Percentiles rank a stretch among this genome's conserved stretches.
Conservation (phyloP, 2,329 filamentous ascomycete genomes). For the Calonectria montana region DNA sequence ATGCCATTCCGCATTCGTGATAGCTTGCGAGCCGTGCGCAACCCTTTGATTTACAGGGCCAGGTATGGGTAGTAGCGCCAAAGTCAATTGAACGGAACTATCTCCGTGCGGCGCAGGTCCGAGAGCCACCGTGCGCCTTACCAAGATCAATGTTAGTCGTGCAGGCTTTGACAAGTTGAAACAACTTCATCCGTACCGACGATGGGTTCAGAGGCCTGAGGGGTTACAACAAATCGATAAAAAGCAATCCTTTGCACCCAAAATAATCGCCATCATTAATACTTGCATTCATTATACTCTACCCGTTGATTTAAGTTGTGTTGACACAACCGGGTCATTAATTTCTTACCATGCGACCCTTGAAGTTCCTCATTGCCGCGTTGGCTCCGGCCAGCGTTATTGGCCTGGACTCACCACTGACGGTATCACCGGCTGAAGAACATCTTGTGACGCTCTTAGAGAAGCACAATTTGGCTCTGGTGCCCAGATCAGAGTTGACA, state of each 20-base stretch:
- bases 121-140: neutral
- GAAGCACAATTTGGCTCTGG: constrained; percentile 57
- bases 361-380: constrained; percentile 47
- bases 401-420: constrained; percentile 38
- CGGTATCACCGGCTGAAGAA: constrained; percentile 46
- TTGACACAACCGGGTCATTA: neutral
- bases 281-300: neutral
- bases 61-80: constrained; percentile 30
- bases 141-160: neutral
- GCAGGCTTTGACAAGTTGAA: neutral
- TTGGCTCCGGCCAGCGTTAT: constrained; percentile 49
- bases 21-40: constrained; percentile 4
- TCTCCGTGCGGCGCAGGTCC: neutral
- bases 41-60: neutral
- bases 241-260: neutral
- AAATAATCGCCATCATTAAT: neutral
- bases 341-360: constrained; percentile 47
- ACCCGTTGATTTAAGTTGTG: neutral
- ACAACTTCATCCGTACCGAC: neutral
- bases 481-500: constrained; percentile 59
- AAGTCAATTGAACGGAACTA: neutral
- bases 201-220: neutral
- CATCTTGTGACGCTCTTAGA: constrained; percentile 55
- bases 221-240: neutral
- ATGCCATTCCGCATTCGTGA: neutral